Evolutionary conservation across 805 yeast species (phyloP).

Genomic region (Zygotorulaspora chibaensis): DNA sequence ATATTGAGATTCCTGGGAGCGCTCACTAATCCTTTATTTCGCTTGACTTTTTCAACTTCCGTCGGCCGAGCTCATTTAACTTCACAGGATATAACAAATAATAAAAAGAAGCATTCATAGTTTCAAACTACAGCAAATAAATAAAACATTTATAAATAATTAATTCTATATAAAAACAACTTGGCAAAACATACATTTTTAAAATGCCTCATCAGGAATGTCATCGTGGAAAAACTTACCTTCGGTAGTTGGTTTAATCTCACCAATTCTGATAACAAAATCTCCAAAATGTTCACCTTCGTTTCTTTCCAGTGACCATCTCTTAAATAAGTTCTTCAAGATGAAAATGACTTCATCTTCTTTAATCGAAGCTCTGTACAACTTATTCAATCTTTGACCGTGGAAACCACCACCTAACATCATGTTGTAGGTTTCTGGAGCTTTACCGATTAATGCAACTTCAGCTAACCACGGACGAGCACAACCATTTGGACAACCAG

Average conservation of each 20-base stretch:
- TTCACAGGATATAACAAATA: no score
- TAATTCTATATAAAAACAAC: constrained; percentile 1
- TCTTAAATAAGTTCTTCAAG: constrained; percentile 81
- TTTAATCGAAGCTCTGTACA: constrained; percentile 79
- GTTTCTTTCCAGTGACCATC: constrained; percentile 87
- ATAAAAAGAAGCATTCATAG: background rate
- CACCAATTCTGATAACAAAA: constrained; percentile 80
- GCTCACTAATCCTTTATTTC: no score
- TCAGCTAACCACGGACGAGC: constrained; percentile 98
- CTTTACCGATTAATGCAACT: constrained; percentile 92
- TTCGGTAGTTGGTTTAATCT: constrained; percentile 81
- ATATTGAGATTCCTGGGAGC: no score
- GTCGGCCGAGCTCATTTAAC: no score
- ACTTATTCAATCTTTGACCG: constrained; percentile 88
- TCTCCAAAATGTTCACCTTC: constrained; percentile 97
- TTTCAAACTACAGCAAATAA: constrained; percentile 1
- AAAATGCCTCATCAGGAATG: constrained; percentile 68
- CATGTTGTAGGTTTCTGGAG: constrained; percentile 86
- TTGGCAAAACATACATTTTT: constrained; percentile 6
- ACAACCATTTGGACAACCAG: constrained; percentile 98
- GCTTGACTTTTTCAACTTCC: no score
- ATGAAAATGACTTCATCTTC: constrained; percentile 81
- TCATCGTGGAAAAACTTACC: constrained; percentile 95
- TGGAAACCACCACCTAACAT: constrained; percentile 95
- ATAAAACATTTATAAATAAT: constrained; percentile 2